These are phyloP conservation scores for Solanum dulcamara DNA, from an alignment of 257 asterid species.

Conservation along the genomic window DNA sequence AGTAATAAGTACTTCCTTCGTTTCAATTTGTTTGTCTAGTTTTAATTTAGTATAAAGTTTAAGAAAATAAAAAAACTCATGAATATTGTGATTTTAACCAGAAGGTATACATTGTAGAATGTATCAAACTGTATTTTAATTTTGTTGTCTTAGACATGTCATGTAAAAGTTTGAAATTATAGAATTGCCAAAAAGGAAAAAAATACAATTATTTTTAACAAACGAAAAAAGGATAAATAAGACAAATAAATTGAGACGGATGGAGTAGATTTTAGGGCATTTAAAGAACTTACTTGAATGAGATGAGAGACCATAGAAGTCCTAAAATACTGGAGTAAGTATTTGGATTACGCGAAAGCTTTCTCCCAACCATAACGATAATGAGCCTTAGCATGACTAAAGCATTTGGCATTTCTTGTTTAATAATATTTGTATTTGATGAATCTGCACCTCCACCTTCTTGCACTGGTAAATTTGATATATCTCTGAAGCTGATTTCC, in stretches of 20 bases:
- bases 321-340: slow-evolving; percentile 64
- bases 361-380: slow-evolving; percentile 50
- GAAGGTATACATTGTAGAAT: no score
- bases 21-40: neutral
- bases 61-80: no score
- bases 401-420: slow-evolving; percentile 56
- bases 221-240: no score
- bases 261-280: neutral
- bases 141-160: neutral
- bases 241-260: no score
- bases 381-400: slow-evolving; percentile 44
- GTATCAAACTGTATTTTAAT: neutral
- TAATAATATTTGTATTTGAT: neutral
- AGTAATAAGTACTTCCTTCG: neutral
- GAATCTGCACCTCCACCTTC: slow-evolving; percentile 5
- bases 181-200: no score
- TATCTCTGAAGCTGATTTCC: slow-evolving; percentile 67
- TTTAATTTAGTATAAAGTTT: no score
- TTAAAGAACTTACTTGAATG: slow-evolving; percentile 38
- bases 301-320: slow-evolving; percentile 54
- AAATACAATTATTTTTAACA: no score
- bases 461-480: slow-evolving; percentile 21
- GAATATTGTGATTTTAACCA: no score
- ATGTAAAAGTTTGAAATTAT: no score
- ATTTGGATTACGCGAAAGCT: slow-evolving; percentile 69